A percentile compares a stretch with the other conserved stretches of the same genome.
Evolutionary conservation across 176 grass and related monocot genomes (phyloP).

Genomic region (Zoysia japonica): DNA sequence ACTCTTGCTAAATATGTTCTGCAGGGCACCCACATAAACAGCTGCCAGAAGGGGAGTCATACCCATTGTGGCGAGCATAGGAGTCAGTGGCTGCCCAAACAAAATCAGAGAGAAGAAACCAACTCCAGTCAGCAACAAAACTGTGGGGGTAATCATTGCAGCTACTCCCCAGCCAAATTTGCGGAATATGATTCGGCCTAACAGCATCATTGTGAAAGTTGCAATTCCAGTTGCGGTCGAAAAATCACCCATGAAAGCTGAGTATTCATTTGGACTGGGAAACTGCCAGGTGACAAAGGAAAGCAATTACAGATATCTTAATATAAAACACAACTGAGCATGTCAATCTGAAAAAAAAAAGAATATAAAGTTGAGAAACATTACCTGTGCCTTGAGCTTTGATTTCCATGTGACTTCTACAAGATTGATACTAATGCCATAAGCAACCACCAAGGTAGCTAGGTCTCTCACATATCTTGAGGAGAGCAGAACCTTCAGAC

Average conservation of each 20-base stretch:
- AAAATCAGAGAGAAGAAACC: constrained; percentile 85
- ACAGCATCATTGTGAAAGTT: constrained; percentile 91
- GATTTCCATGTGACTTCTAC: constrained; percentile 97
- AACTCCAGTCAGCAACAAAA: constrained; percentile 73
- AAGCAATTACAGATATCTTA: not conserved
- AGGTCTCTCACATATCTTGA: constrained; percentile 83
- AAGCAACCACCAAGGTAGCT: constrained; percentile 87
- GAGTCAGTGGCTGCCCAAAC: constrained; percentile 73
- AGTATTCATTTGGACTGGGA: constrained; percentile 85
- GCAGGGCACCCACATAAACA: constrained; percentile 80
- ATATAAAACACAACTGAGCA: not conserved
- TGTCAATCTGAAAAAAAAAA: not conserved
- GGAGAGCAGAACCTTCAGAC: constrained; percentile 71
- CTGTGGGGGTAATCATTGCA: constrained; percentile 80
- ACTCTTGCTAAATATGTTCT: constrained; percentile 97
- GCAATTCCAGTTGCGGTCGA: constrained; percentile 78
- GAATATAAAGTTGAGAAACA: constrained; percentile 21
- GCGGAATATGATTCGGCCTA: constrained; percentile 63
- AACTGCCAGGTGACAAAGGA: constrained; percentile 56
- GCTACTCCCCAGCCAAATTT: constrained; percentile 86
- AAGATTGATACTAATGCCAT: constrained; percentile 89
- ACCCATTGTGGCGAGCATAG: constrained; percentile 58
- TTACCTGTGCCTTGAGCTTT: constrained; percentile 95
- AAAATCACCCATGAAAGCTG: constrained; percentile 94
- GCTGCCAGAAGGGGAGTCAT: constrained; percentile 86